Conservation (phyloP, 768 basidiomycete genomes). For the Boletus eberwhitei region DNA sequence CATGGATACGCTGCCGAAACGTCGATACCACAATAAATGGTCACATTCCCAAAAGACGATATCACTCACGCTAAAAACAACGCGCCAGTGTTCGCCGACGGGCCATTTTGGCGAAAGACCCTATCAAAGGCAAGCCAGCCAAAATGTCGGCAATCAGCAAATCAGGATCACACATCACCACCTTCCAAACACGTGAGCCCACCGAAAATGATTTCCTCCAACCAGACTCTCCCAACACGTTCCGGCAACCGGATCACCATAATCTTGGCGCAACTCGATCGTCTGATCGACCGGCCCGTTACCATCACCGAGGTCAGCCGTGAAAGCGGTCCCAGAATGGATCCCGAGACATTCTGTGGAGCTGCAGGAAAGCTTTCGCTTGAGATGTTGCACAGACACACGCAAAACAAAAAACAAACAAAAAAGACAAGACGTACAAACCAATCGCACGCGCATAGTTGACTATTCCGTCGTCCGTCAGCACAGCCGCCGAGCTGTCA, state of each 20-base stretch:
- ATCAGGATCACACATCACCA: neutral
- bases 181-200: neutral
- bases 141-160: neutral
- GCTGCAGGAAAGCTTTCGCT: constrained; percentile 17
- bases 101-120: constrained; percentile 58
- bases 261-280: constrained; percentile 44
- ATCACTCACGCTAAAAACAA: constrained; percentile 56
- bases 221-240: constrained; percentile 44
- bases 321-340: constrained; percentile 36
- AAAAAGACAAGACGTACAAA: constrained; percentile 42
- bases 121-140: constrained; percentile 15
- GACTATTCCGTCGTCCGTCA: constrained; percentile 52
- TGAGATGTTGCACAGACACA: neutral
- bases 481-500: constrained; percentile 51
- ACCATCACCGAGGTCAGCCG: constrained; percentile 48
- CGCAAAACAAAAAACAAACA: neutral
- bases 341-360: constrained; percentile 38
- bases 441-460: constrained; percentile 62
- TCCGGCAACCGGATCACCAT: constrained; percentile 33
- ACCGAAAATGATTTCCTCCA: constrained; percentile 52
- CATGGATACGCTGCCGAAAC: constrained; percentile 39
- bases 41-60: neutral
- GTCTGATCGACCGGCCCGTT: constrained; percentile 43
- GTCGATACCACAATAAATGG: neutral
- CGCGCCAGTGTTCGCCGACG: constrained; percentile 43